A percentile compares a stretch with the other conserved stretches of the same genome.
These are phyloP conservation scores for Pleurotus tuoliensis DNA, from an alignment of 768 basidiomycete species.

Conservation along the genomic window DNA sequence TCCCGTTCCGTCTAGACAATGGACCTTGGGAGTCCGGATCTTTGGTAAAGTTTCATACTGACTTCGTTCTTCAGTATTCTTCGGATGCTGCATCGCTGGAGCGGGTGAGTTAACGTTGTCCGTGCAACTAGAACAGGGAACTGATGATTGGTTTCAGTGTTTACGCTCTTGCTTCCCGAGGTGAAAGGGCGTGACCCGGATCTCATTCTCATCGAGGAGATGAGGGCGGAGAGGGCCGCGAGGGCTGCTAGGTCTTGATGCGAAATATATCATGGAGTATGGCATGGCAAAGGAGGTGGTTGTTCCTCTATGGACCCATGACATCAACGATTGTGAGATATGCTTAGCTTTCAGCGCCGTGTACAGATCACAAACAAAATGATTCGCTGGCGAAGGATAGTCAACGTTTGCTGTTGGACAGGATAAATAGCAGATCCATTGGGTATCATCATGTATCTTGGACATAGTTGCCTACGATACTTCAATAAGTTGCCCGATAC, in stretches of 20 bases:
- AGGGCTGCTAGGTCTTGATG: too few species aligned
- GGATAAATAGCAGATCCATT: too few species aligned
- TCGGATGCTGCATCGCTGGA: constrained; percentile 58
- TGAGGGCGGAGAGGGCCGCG: not conserved
- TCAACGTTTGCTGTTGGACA: too few species aligned
- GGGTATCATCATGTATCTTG: constrained; percentile 40
- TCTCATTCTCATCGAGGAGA: constrained; percentile 5
- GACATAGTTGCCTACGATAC: constrained; percentile 58
- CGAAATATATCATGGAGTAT: too few species aligned
- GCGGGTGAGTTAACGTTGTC: constrained; percentile 24
- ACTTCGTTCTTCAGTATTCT: constrained; percentile 46
- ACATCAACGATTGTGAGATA: too few species aligned
- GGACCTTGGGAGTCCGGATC: too few species aligned
- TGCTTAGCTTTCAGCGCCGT: too few species aligned
- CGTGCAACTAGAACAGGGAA: not conserved
- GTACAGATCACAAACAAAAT: too few species aligned
- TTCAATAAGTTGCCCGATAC: constrained; percentile 5
- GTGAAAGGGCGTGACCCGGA: constrained; percentile 5
- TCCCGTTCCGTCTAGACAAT: not conserved
- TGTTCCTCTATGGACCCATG: too few species aligned
- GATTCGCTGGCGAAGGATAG: too few species aligned
- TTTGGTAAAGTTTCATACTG: not conserved
- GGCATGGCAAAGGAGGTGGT: too few species aligned
- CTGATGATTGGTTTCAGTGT: not conserved
- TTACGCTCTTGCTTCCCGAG: constrained; percentile 4